phyloP scores from a whole-genome alignment of 257 asterid genomes.

The Solanum raphanifolium region DNA sequence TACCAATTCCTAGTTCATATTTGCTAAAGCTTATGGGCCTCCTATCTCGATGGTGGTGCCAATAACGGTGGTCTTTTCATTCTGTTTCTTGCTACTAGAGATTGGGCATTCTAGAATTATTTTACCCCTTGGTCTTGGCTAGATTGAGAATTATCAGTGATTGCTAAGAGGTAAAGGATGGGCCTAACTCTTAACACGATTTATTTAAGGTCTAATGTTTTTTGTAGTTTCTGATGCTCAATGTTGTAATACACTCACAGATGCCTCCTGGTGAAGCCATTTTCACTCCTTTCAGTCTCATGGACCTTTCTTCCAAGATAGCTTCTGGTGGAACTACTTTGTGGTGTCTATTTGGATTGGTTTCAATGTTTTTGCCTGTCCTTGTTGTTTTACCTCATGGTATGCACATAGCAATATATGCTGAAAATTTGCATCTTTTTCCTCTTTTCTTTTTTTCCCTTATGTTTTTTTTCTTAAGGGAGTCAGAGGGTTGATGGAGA shows the following conservation, averaged over 20 bases:
- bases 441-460: not conserved
- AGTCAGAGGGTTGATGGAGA: not conserved
- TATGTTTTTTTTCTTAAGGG: not conserved
- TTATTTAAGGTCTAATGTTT: conserved; percentile 14
- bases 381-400: conserved; percentile 6
- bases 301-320: conserved; percentile 25
- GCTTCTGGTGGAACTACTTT: conserved; percentile 21
- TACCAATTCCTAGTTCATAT: not conserved
- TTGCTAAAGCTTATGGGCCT: not conserved
- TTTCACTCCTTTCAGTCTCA: conserved; percentile 26
- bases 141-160: not conserved
- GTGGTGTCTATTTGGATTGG: conserved; percentile 31
- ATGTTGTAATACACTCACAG: conserved; percentile 34
- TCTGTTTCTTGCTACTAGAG: not conserved
- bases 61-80: not conserved
- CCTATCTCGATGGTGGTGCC: not conserved
- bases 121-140: not conserved
- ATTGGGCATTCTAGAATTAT: not conserved
- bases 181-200: conserved; percentile 16
- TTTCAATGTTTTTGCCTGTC: conserved; percentile 18
- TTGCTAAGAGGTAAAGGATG: conserved; percentile 28
- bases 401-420: conserved; percentile 6
- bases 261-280: conserved; percentile 29
- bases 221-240: conserved; percentile 26
- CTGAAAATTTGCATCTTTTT: not conserved